Evolutionary conservation across 2,329 filamentous ascomycete species (phyloP).

Genomic region (Botrytis elliptica): DNA sequence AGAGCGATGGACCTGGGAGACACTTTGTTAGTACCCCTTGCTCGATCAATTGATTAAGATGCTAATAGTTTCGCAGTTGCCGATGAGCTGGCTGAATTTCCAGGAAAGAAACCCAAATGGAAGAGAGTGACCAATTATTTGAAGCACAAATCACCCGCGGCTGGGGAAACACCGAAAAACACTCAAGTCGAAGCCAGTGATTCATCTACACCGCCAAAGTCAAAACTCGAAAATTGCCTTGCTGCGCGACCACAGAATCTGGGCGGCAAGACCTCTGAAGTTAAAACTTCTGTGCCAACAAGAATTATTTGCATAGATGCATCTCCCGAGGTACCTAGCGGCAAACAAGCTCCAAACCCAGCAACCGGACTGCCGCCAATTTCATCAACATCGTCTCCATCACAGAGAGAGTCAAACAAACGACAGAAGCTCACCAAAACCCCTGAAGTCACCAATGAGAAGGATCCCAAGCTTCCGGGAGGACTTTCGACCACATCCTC

Average conservation of each 20-base stretch:
- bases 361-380: not conserved
- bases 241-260: not conserved
- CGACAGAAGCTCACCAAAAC: not conserved
- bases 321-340: not conserved
- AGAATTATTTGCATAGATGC: not conserved
- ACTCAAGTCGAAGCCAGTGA: not conserved
- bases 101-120: not conserved
- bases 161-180: not conserved
- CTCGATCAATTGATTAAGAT: not conserved
- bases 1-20: constrained; percentile 1
- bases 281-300: too few relatives aligned
- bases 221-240: not conserved
- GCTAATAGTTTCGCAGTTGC: not conserved
- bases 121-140: not conserved
- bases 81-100: not conserved
- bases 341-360: not conserved
- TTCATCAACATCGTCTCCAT: not conserved
- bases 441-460: not conserved
- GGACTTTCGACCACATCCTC: not conserved
- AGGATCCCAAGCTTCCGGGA: not conserved
- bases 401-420: not conserved
- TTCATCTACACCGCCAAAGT: not conserved
- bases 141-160: not conserved
- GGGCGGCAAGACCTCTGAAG: not conserved
- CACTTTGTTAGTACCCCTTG: not conserved